Evolutionary conservation across 208 protist species (phyloP), one percentile per base, ranked within the genome.

Genomic region (Crithidia brevicula): DNA sequence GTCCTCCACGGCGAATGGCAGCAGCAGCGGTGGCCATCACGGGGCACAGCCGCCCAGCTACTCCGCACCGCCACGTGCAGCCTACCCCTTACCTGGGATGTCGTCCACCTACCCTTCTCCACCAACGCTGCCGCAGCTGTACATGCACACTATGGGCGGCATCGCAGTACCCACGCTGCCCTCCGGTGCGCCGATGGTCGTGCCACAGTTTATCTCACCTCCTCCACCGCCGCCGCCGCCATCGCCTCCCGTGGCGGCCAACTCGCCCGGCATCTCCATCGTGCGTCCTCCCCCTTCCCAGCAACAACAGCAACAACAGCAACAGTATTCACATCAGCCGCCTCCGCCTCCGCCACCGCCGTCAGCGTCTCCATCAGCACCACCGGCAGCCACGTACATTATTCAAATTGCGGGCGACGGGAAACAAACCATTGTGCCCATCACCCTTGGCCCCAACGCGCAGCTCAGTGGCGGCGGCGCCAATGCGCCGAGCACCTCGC

Each of bases 341-440:
- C 36, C 0, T n/a, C 31, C 22, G 4, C 36, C 1, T 40, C 23
- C 45, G 16, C 10, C 4, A 22, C 11, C n/a, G 47, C 46, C 18
- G 8, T 33, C 13, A n/a, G n/a, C n/a, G n/a, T n/a, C n/a, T n/a
- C n/a, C n/a, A n/a, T n/a, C n/a, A n/a, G n/a, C n/a, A n/a, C n/a
- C n/a, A n/a, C n/a, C n/a, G n/a, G 4, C 43, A 1, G 30, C 46
- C 2, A 66, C 43, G 45, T 66, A 56, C 47, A 40, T 66, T 23
- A n/a, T 66, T 4, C 60, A 66, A 16, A 63, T 63, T 20, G 40
- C 28, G n/a, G 31, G 43, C 9, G 58, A 63, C 28, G 58, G 58
- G 22, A 63, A 63, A 43, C 58, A 63, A 11, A 52, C 58, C 18
- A 11, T 63, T 5, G 3, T 63, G 58, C 58, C 58, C 28, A 20